phyloP scores from a whole-genome alignment of 805 yeast species.

The Sugiyamaella valdiviana region DNA sequence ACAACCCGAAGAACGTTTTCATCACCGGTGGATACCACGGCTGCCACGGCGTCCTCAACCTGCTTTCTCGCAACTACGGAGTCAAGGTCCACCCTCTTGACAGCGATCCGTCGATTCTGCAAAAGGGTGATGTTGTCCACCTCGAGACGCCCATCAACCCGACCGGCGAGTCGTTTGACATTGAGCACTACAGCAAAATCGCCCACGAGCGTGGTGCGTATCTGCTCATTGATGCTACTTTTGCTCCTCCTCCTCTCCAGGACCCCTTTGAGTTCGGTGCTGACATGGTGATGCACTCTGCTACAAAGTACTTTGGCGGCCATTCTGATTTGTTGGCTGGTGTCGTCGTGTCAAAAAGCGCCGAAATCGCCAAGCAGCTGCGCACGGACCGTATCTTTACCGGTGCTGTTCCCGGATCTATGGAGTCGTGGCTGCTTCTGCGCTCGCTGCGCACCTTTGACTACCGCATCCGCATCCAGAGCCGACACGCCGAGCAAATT shows the following conservation, averaged over 20 bases:
- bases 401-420: slow-evolving; percentile 74
- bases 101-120: slow-evolving; percentile 40
- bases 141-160: slow-evolving; percentile 89
- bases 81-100: slow-evolving; percentile 26
- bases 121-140: slow-evolving; percentile 70
- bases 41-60: slow-evolving; percentile 59
- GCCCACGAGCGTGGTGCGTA: slow-evolving; percentile 77
- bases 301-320: slow-evolving; percentile 93
- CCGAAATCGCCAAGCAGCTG: slow-evolving; percentile 41
- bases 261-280: slow-evolving; percentile 79
- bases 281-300: slow-evolving; percentile 87
- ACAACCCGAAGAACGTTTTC: slow-evolving; percentile 67
- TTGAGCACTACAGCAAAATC: slow-evolving; percentile 53
- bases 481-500: slow-evolving; percentile 52
- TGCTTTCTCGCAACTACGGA: slow-evolving; percentile 57
- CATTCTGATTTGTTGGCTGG: slow-evolving; percentile 90
- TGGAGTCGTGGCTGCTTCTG: slow-evolving; percentile 67
- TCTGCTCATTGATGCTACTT: slow-evolving; percentile 74
- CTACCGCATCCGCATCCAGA: slow-evolving; percentile 62
- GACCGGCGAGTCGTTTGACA: slow-evolving; percentile 58
- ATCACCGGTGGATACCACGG: slow-evolving; percentile 86
- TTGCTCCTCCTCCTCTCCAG: slow-evolving; percentile 88
- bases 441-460: slow-evolving; percentile 80
- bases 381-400: slow-evolving; percentile 58
- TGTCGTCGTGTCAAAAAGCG: slow-evolving; percentile 58